Evolutionary conservation across 2,329 filamentous ascomycete species (phyloP).

Genomic region (Alternaria postmessia): DNA sequence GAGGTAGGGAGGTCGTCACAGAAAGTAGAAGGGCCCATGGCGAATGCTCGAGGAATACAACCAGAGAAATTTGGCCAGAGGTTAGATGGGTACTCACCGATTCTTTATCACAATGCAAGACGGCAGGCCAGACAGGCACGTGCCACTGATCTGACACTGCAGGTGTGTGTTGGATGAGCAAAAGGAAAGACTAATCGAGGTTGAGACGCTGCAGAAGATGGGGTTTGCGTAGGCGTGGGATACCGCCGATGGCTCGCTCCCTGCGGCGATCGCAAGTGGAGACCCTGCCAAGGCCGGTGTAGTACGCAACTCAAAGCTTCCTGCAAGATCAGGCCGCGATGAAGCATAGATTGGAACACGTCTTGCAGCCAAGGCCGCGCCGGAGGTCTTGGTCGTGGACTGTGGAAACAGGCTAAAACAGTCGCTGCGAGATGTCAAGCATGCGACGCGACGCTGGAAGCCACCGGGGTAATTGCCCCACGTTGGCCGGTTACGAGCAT

Average conservation of each 20-base stretch:
- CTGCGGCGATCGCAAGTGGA: conserved; percentile 19
- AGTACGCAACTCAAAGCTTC: conserved; percentile 16
- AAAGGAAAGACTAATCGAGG: conserved; percentile 28
- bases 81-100: conserved; percentile 42
- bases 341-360: conserved; percentile 24
- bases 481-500: conserved; percentile 24
- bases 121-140: conserved; percentile 38
- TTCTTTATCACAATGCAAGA: conserved; percentile 36
- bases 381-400: conserved; percentile 24
- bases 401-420: conserved; percentile 35
- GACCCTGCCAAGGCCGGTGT: conserved; percentile 20
- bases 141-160: conserved; percentile 34
- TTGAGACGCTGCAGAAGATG: conserved; percentile 38
- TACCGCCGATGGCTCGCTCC: conserved; percentile 5
- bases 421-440: conserved; percentile 20
- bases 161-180: conserved; percentile 32
- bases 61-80: conserved; percentile 24
- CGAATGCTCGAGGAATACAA: conserved; percentile 20
- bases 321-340: conserved; percentile 18
- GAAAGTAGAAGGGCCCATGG: conserved; percentile 38
- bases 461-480: conserved; percentile 18
- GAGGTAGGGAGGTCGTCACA: conserved; percentile 47
- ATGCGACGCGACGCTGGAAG: conserved; percentile 15
- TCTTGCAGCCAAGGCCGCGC: conserved; percentile 35
- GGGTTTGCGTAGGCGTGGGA: conserved; percentile 27